Percentiles rank a stretch among this genome's conserved stretches.
Evolutionary conservation across 2,329 filamentous ascomycete species (phyloP).

Genomic region (Epichloe coenophiala): DNA sequence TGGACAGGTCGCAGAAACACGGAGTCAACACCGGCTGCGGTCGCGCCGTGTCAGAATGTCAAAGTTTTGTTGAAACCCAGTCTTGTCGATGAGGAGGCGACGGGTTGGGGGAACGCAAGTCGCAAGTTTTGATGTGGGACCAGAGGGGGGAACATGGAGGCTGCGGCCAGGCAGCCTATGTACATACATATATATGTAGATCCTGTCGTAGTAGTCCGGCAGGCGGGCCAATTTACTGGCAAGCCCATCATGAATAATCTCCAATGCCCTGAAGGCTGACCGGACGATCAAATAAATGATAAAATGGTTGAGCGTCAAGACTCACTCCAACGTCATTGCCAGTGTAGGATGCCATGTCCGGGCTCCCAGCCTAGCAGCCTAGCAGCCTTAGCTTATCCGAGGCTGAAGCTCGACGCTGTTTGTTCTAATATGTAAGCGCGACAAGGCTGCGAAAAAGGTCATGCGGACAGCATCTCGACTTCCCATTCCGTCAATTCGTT

Average conservation of each 20-base stretch:
- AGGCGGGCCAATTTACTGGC: too few relatives aligned
- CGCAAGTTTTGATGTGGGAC: too few relatives aligned
- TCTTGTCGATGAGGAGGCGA: not conserved
- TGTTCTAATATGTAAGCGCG: not conserved
- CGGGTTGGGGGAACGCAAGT: not conserved
- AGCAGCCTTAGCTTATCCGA: conserved; percentile 1
- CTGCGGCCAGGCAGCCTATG: too few relatives aligned
- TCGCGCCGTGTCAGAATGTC: too few relatives aligned
- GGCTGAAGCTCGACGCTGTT: not conserved
- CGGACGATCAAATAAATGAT: too few relatives aligned
- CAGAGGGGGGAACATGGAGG: too few relatives aligned
- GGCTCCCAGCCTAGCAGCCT: not conserved
- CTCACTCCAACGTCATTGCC: not conserved
- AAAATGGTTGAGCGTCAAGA: not conserved
- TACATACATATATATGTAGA: too few relatives aligned
- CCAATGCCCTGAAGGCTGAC: too few relatives aligned
- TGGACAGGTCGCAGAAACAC: too few relatives aligned
- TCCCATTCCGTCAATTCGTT: not conserved
- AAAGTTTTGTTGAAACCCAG: not conserved
- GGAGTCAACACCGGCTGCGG: too few relatives aligned
- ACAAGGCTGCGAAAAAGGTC: not conserved
- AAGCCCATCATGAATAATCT: too few relatives aligned
- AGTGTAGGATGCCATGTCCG: not conserved
- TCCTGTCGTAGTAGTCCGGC: too few relatives aligned
- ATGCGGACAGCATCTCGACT: not conserved